Conservation (phyloP, 2,329 filamentous ascomycete genomes). For the Diaporthe capsici region DNA sequence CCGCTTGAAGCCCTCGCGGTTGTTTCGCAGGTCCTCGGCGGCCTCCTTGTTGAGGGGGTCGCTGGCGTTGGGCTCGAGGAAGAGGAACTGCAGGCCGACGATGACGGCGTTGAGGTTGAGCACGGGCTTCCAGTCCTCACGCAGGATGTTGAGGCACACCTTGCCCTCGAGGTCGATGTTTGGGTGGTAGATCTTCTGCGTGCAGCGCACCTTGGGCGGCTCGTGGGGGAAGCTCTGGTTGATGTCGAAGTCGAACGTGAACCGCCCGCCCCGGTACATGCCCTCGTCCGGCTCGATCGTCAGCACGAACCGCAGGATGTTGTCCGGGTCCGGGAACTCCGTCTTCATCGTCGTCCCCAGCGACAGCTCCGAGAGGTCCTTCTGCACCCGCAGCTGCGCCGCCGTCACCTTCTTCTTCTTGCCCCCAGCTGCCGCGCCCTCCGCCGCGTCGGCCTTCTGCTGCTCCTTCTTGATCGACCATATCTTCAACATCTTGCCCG, state of each 20-base stretch:
- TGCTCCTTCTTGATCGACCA: constrained; percentile 99
- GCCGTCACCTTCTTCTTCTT: constrained; percentile 99
- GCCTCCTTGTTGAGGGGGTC: constrained; percentile 99
- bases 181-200: constrained; percentile 98
- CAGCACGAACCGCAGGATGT: constrained; percentile 87
- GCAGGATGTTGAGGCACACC: constrained; percentile 95
- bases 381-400: constrained; percentile 94
- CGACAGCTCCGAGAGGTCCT: constrained; percentile 87
- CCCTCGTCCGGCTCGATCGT: constrained; percentile 89
- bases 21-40: constrained; percentile 89
- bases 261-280: constrained; percentile 88
- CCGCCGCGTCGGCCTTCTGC: constrained; percentile 91
- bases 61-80: constrained; percentile 96
- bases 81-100: constrained; percentile 95
- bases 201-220: constrained; percentile 96
- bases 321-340: constrained; percentile 84
- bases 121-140: constrained; percentile 99
- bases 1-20: constrained; percentile 89
- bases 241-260: constrained; percentile 93
- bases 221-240: constrained; percentile 97
- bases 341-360: constrained; percentile 86
- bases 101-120: constrained; percentile 97
- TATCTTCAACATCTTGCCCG: constrained; percentile 92
- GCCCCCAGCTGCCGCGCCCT: constrained; percentile 72
- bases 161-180: constrained; percentile 99